phyloP scores from a whole-genome alignment of 345 rosid species.

The Eucalyptus camaldulensis region DNA sequence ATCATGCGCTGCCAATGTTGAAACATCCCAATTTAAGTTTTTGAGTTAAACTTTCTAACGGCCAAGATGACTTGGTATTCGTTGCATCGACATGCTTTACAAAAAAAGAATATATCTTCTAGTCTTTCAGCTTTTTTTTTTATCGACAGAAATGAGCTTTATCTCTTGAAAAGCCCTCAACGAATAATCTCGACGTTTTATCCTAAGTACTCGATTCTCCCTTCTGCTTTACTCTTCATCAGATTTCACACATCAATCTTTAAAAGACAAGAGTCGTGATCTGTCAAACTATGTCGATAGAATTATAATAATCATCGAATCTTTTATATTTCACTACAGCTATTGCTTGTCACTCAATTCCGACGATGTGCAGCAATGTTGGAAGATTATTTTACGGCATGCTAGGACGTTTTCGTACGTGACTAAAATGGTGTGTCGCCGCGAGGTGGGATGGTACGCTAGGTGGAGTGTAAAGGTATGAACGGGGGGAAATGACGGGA shows the following conservation, averaged over 20 bases:
- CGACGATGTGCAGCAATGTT: accelerated
- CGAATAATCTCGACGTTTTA: not conserved
- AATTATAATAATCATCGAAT: not conserved
- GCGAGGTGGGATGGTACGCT: not conserved
- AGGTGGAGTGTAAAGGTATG: not conserved
- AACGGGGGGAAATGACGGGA: not conserved
- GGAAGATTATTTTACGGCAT: not conserved
- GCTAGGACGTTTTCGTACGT: not conserved
- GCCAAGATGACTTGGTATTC: accelerated
- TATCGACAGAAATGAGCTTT: not conserved
- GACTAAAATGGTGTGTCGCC: not conserved
- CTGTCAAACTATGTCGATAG: not conserved
- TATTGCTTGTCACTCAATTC: not conserved
- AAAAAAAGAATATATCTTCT: not conserved
- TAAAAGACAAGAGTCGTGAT: accelerated
- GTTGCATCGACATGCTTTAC: not conserved
- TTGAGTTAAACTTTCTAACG: not conserved
- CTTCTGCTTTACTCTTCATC: not conserved
- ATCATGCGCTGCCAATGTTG: not conserved
- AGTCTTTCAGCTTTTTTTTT: not conserved
- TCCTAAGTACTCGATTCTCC: not conserved
- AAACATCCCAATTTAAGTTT: not conserved
- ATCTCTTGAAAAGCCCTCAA: accelerated
- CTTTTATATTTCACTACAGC: not conserved
- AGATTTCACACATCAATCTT: not conserved